These are phyloP conservation scores for Murraya koenigii DNA, from an alignment of 345 rosid species.

Conservation along the genomic window DNA sequence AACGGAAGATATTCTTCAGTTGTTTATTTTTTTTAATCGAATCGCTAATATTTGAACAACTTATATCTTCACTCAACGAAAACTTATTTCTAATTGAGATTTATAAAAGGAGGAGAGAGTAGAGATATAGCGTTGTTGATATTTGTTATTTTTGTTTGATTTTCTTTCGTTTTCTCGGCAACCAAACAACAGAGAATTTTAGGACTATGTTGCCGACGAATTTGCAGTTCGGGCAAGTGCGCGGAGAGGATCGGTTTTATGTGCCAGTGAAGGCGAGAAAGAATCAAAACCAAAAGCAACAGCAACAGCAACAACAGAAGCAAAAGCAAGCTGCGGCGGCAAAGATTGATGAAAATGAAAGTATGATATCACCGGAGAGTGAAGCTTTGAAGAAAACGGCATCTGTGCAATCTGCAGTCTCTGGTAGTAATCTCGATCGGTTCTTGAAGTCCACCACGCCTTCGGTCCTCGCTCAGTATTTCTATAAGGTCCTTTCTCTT, in stretches of 20 bases:
- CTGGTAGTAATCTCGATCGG: slow-evolving; percentile 36
- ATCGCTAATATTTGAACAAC: background rate
- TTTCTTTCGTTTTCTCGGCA: slow-evolving; percentile 5
- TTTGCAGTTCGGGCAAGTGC: slow-evolving; percentile 26
- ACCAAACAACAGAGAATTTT: slow-evolving; percentile 6
- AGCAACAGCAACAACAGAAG: slow-evolving; percentile 18
- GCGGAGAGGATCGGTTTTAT: slow-evolving; percentile 39
- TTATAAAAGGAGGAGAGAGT: background rate
- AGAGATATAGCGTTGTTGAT: background rate
- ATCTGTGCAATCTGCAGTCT: slow-evolving; percentile 16
- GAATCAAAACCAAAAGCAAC: slow-evolving; percentile 25
- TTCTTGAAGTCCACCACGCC: slow-evolving; percentile 42
- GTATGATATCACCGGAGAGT: background rate
- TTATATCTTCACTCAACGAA: background rate
- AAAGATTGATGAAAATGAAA: slow-evolving; percentile 20
- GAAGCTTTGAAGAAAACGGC: slow-evolving; percentile 2
- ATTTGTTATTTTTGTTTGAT: background rate
- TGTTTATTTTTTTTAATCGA: background rate
- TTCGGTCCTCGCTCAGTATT: slow-evolving; percentile 32
- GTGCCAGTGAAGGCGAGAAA: slow-evolving; percentile 37
- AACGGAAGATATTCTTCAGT: background rate
- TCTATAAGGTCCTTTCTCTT: slow-evolving; percentile 31
- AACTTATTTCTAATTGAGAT: background rate
- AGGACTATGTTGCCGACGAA: slow-evolving; percentile 33
- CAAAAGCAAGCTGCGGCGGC: slow-evolving; percentile 16